phyloP scores from a whole-genome alignment of 495 filamentous ascomycete species.

The Penicillium parvum region DNA sequence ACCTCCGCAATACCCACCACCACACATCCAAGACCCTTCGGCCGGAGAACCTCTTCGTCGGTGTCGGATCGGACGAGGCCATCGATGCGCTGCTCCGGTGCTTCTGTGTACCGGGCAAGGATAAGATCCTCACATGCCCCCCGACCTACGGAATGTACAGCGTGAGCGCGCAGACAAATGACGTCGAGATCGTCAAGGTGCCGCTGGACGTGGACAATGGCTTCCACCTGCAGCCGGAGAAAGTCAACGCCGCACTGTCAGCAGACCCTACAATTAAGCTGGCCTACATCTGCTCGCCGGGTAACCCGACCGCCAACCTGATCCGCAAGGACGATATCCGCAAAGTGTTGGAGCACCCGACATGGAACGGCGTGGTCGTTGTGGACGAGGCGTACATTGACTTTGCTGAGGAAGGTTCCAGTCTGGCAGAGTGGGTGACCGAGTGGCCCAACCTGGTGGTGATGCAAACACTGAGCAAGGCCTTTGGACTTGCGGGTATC shows the following conservation, averaged over 20 bases:
- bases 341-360: constrained; percentile 74
- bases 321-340: constrained; percentile 72
- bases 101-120: constrained; percentile 82
- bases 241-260: constrained; percentile 61
- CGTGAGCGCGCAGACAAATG: constrained; percentile 90
- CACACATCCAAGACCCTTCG: constrained; percentile 72
- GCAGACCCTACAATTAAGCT: constrained; percentile 72
- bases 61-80: constrained; percentile 92
- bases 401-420: constrained; percentile 74
- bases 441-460: constrained; percentile 97
- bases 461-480: constrained; percentile 96
- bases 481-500: constrained; percentile 92
- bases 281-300: constrained; percentile 86
- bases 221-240: constrained; percentile 67
- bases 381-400: constrained; percentile 97
- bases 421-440: constrained; percentile 85
- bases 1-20: constrained; percentile 77
- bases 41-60: constrained; percentile 84
- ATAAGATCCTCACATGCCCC: constrained; percentile 89
- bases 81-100: constrained; percentile 90
- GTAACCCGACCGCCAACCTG: constrained; percentile 83
- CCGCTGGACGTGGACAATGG: constrained; percentile 57
- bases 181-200: constrained; percentile 78
- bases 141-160: constrained; percentile 98
- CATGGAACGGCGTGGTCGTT: constrained; percentile 92